phyloP scores from a whole-genome alignment of 2,329 filamentous ascomycete species.

The Xylariales sp. region DNA sequence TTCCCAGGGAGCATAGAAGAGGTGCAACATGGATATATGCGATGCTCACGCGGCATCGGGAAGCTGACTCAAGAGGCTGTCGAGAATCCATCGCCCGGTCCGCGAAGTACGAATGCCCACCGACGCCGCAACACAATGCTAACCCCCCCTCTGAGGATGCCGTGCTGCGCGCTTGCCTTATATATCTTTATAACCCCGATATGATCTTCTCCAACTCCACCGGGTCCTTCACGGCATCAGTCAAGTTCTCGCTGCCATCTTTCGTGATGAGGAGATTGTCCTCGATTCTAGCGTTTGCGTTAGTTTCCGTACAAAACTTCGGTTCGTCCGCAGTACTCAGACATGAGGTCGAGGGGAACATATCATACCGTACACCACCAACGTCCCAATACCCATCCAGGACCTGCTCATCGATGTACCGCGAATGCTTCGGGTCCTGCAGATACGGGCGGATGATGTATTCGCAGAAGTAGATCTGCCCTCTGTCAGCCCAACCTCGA shows the following conservation, averaged over 20 bases:
- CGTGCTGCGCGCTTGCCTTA: no score
- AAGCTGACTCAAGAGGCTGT: no score
- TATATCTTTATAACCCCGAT: no score
- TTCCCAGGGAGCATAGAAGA: no score
- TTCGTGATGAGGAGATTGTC: constrained; percentile 71
- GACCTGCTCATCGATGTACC: constrained; percentile 71
- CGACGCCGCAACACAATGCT: no score
- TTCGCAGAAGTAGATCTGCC: constrained; percentile 78
- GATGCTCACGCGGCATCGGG: no score
- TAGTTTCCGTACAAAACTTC: no score
- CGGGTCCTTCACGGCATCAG: constrained; percentile 64
- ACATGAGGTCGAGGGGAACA: not conserved
- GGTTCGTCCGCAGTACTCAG: no score
- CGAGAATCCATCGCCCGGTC: no score
- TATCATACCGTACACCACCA: constrained; percentile 59
- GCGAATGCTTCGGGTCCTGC: constrained; percentile 63
- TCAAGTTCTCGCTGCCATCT: constrained; percentile 66
- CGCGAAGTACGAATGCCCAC: no score
- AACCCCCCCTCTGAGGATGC: no score
- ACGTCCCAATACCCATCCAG: constrained; percentile 79
- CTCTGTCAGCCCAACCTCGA: constrained; percentile 4
- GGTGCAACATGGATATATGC: no score
- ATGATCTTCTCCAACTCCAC: constrained; percentile 57
- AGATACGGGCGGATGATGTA: constrained; percentile 84
- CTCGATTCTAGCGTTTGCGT: constrained; percentile 59